Conservation (phyloP, 345 rosid species). For the Dipteronia dyeriana region DNA sequence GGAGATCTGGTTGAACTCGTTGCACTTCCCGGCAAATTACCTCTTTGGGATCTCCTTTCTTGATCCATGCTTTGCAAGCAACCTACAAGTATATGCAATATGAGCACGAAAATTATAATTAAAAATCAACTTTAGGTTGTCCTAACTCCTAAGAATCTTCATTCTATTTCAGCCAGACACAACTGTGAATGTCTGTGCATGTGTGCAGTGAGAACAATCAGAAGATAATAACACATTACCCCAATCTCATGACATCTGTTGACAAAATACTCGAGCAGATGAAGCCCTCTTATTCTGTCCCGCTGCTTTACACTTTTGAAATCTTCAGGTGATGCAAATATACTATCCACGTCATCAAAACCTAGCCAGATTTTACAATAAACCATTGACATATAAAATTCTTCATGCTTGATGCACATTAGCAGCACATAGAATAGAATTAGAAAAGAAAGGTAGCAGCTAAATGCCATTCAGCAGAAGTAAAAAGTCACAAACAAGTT, state of each 20-base stretch:
- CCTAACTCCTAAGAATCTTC: not conserved
- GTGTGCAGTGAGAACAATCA: not conserved
- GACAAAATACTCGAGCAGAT: conserved; percentile 86
- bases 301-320: conserved; percentile 54
- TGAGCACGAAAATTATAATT: not conserved
- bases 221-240: conserved; percentile 43
- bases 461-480: conserved; percentile 1
- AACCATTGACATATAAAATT: not conserved
- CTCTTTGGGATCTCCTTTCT: conserved; percentile 85
- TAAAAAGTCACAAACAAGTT: not conserved
- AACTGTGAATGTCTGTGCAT: not conserved
- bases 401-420: not conserved
- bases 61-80: conserved; percentile 87
- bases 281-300: conserved; percentile 73
- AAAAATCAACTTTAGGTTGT: not conserved
- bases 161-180: not conserved
- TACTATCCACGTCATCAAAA: conserved; percentile 83
- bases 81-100: conserved; percentile 44
- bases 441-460: not conserved
- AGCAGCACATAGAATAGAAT: not conserved
- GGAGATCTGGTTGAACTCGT: conserved; percentile 75
- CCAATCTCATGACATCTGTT: conserved; percentile 73
- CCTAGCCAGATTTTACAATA: conserved; percentile 38
- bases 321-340: conserved; percentile 89
- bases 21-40: conserved; percentile 88